Evolutionary conservation across 345 rosid genomes (phyloP), one percentile per base, ranked within the genome.

Genomic region (Euphorbia lathyris): DNA sequence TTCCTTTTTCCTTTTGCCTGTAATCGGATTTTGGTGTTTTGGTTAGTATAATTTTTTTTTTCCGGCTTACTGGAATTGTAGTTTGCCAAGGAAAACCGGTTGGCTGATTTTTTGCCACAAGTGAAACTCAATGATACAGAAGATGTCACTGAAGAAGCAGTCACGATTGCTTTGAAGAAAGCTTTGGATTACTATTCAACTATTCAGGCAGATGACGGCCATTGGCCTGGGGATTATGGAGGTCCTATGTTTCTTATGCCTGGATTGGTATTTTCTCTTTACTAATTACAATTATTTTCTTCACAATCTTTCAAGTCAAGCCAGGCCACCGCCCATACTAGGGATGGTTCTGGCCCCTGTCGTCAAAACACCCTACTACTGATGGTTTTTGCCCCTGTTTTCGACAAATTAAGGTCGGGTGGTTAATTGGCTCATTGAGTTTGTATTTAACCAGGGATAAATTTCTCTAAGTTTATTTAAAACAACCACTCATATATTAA

Each of bases 191-290:
- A 82, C 77, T 80, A 88, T 81, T 90, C 99, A 56, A 80, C 85
- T 42, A 71, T 92, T 27, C 97, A 92, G 80, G 97, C 96, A 2
- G 81, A 84, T 52, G 99, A 95, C 58, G 99, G 97, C 36, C 97
- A 95, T 71, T 95, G 99, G 99, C 91, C 97, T 0, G 97, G 99
- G n/a, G 99, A 95, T 80, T 95, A 95, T 81, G 97, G 97, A 29
- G 99, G 99, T 70, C 97, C 99, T 57, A 88, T 92, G 97, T 95
- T 95, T 83, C 97, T 92, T 47, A 74, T 95, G 82, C 99, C 97
- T 25, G 97, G 97, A 59, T 79, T 92, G 88, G 97, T 92, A 73
- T 60, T 84, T 78, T 59, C 66, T 63, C 55, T 66, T 69, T 20
- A 7, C 6, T 45, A 4, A 14, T 1, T 22, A 17, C 1, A 29